Conservation (phyloP, 805 yeast species). For the Barnettozyma vustinii region DNA sequence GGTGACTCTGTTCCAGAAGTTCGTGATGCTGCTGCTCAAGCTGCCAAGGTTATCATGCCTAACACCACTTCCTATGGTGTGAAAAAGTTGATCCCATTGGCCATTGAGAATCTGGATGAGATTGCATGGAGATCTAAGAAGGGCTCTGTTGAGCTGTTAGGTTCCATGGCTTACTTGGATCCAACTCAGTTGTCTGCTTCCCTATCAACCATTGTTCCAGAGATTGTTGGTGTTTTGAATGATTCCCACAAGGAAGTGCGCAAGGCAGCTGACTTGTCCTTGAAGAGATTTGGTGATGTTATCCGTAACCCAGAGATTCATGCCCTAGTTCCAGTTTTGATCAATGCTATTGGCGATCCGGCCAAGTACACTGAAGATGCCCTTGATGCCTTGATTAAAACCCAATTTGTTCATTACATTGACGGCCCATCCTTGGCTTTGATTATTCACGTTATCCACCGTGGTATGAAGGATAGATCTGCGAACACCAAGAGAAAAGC, state of each 20-base stretch:
- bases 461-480: conserved; percentile 95
- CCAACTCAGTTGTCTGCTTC: conserved; percentile 91
- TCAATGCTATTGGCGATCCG: conserved; percentile 95
- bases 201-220: conserved; percentile 87
- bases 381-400: conserved; percentile 74
- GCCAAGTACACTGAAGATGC: conserved; percentile 86
- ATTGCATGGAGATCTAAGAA: conserved; percentile 94
- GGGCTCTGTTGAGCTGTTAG: conserved; percentile 93
- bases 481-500: conserved; percentile 89
- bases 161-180: conserved; percentile 96
- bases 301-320: conserved; percentile 97
- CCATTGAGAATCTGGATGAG: conserved; percentile 79
- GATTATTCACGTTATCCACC: conserved; percentile 87
- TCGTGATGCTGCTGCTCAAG: conserved; percentile 80
- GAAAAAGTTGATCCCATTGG: conserved; percentile 84
- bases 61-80: conserved; percentile 91
- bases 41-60: conserved; percentile 85
- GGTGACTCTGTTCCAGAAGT: conserved; percentile 88
- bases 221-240: conserved; percentile 88
- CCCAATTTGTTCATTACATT: conserved; percentile 94
- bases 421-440: conserved; percentile 97
- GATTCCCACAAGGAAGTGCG: conserved; percentile 97
- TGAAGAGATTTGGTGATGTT: conserved; percentile 93
- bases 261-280: conserved; percentile 84
- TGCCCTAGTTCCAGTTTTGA: conserved; percentile 75